A percentile compares a stretch with the other conserved stretches of the same genome.
Conservation (phyloP, 805 yeast species). For the Maudiozyma bulderi region DNA sequence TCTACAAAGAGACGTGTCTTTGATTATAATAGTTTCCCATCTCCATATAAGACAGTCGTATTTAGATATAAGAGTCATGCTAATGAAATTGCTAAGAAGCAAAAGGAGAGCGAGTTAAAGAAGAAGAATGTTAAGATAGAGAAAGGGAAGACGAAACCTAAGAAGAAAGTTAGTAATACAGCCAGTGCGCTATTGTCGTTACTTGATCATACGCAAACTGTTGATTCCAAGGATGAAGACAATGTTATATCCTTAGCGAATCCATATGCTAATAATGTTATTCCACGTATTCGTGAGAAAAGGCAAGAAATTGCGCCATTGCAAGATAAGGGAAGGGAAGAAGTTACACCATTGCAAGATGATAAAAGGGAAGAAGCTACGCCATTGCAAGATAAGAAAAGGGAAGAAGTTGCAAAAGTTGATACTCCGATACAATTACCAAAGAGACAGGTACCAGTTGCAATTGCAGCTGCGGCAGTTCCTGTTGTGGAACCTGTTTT, state of each 20-base stretch:
- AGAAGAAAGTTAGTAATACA: slow-evolving; percentile 33
- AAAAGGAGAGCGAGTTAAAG: background rate
- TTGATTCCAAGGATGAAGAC: background rate
- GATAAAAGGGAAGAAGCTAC: no score
- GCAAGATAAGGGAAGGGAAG: no score
- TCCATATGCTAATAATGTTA: slow-evolving; percentile 32
- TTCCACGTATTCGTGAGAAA: slow-evolving; percentile 3
- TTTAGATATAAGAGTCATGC: slow-evolving; percentile 21
- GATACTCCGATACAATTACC: background rate
- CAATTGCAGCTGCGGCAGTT: background rate
- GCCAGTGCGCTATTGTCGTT: slow-evolving; percentile 42
- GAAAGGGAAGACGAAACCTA: background rate
- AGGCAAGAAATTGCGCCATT: background rate
- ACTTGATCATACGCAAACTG: slow-evolving; percentile 25
- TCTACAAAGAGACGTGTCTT: slow-evolving; percentile 28
- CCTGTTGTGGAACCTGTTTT: background rate
- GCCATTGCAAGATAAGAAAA: background rate
- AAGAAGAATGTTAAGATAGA: background rate
- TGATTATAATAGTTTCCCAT: slow-evolving; percentile 32
- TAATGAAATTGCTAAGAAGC: background rate
- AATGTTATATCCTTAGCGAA: slow-evolving; percentile 25
- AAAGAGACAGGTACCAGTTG: background rate
- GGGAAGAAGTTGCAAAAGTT: background rate
- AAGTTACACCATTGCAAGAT: no score
- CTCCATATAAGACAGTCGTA: slow-evolving; percentile 32